These are phyloP conservation scores for Sanghuangporus sanghuang DNA, from an alignment of 1,284 basidiomycete genomes.

Conservation along the genomic window DNA sequence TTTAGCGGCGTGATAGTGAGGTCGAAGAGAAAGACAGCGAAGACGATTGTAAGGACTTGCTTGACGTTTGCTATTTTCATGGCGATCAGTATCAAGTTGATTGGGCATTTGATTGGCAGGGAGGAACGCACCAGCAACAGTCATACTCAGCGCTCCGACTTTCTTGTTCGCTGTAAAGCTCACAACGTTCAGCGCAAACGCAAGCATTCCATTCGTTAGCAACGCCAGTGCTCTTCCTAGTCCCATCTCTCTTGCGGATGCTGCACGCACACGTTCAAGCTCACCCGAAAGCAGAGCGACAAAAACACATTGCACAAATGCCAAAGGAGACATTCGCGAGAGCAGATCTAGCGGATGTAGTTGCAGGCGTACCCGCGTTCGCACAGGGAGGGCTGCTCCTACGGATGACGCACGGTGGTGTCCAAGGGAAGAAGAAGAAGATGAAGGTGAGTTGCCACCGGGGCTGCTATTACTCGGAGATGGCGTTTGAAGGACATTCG, in stretches of 20 bases:
- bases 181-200: conserved; percentile 88
- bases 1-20: conserved; percentile 76
- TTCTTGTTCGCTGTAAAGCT: conserved; percentile 90
- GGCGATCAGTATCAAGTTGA: neutral
- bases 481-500: conserved; percentile 68
- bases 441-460: neutral
- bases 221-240: conserved; percentile 49
- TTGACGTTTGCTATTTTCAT: conserved; percentile 71
- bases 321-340: conserved; percentile 79
- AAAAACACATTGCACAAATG: conserved; percentile 79
- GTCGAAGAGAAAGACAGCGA: conserved; percentile 80
- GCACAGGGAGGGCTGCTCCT: conserved; percentile 18
- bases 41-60: conserved; percentile 88
- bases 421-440: conserved; percentile 20
- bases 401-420: conserved; percentile 21
- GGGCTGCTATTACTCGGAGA: conserved; percentile 18
- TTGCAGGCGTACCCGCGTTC: conserved; percentile 43
- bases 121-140: conserved; percentile 65
- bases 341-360: conserved; percentile 86
- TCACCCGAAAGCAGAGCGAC: conserved; percentile 79
- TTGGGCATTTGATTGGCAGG: neutral
- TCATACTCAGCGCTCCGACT: conserved; percentile 82
- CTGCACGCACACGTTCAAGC: conserved; percentile 54
- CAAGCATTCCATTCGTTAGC: conserved; percentile 75
- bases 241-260: conserved; percentile 48